Evolutionary conservation across 225 moss, liverwort and hornwort genomes (phyloP), one percentile per base, ranked within the genome.

Genomic region (Marchantia polymorpha): DNA sequence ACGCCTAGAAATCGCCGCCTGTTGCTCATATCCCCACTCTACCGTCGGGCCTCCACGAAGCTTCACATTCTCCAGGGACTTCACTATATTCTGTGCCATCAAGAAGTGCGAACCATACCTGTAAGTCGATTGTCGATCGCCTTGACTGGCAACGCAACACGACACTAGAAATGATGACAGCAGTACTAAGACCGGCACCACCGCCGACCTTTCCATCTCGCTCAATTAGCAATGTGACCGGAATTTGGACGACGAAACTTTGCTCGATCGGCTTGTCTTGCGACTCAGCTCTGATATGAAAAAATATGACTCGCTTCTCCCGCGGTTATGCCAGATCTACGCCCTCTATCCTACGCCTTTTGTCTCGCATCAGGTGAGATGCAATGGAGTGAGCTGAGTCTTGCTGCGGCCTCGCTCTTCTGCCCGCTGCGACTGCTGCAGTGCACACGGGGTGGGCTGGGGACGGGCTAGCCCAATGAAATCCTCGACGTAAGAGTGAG

Each of bases 51-150:
- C 65, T 66, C n/a, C 17, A 27, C 65, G 1, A n/a, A 66, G 65
- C 65, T 30, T 30, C 39, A 72, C 72, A 31, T 51, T 20, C 8
- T 31, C 9, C n/a, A 72, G 65, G n/a, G 71, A 11, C 8, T 72
- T 25, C 0, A 66, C 65, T 7, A 5, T 13, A 19, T 39, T 39
- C 39, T 7, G n/a, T 4, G 14, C 4, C 69, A 48, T 23, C 48
- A 76, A 61, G 59, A 76, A 22, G 17, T 16, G 75, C 31, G 7
- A 23, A 51, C 4, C 53, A 29, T 77, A 87, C 87, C 84, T 87
- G 76, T 80, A 88, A 31, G 77, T 55, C n/a, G 82, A 73, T 48
- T 85, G 82, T 64, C 83, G 82, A 81, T 88, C 87, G 5, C 87
- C 87, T 52, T 70, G 75, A 60, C 87, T 88, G 13, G 84, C 87